phyloP scores from a whole-genome alignment of 1,284 basidiomycete species.

The Tilletia indica region DNA sequence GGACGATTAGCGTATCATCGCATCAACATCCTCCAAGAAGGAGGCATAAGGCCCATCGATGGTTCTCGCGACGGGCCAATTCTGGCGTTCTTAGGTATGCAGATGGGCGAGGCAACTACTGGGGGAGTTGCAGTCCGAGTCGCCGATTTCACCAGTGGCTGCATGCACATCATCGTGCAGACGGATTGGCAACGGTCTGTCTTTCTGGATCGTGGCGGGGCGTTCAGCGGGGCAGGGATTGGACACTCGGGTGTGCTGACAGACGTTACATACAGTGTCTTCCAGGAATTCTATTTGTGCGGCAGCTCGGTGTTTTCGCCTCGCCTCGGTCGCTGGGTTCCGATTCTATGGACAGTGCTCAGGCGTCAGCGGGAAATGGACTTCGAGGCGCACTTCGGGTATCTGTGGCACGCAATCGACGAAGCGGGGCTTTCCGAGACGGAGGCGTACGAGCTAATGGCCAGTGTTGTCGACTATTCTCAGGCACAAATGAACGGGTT shows the following conservation, averaged over 20 bases:
- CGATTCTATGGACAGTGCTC: not conserved
- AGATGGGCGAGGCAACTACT: no score
- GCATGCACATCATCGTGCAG: not conserved
- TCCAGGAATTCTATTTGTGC: not conserved
- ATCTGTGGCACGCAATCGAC: not conserved
- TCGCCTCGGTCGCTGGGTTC: not conserved
- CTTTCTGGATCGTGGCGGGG: not conserved
- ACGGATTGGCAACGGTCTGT: not conserved
- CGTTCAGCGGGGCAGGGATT: no score
- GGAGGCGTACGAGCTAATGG: not conserved
- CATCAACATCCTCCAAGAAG: not conserved
- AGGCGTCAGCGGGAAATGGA: not conserved
- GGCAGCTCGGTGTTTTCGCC: not conserved
- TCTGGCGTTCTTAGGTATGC: not conserved
- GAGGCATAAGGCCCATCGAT: not conserved
- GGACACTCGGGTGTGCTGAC: not conserved
- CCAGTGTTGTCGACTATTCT: not conserved
- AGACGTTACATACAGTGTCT: not conserved
- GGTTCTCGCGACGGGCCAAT: conserved; percentile 5
- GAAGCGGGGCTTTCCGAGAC: no score
- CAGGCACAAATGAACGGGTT: not conserved
- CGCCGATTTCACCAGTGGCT: not conserved
- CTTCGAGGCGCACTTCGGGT: not conserved
- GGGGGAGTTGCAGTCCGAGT: not conserved
- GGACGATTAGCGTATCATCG: not conserved